These are phyloP conservation scores for Gilbertella persicaria DNA, from an alignment of 371 early-diverging fungal species.

Conservation along the genomic window DNA sequence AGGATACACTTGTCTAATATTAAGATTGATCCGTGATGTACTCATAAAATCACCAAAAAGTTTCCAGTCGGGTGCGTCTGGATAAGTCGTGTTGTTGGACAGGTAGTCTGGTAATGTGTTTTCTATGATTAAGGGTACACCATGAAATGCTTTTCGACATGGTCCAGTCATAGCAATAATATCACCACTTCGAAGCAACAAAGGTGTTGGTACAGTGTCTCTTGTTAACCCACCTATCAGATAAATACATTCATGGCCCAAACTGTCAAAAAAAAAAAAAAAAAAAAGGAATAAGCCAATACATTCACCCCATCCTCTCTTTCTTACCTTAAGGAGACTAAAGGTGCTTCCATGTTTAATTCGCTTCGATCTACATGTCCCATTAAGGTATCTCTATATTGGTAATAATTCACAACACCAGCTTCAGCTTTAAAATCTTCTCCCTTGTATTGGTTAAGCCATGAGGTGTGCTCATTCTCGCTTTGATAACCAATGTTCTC, in stretches of 20 bases:
- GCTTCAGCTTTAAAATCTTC: slow-evolving; percentile 79
- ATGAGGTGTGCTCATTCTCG: slow-evolving; percentile 2
- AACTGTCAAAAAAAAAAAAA: slow-evolving; percentile 31
- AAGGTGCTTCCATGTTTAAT: slow-evolving; percentile 83
- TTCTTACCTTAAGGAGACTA: slow-evolving; percentile 57
- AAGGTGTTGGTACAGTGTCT: slow-evolving; percentile 67
- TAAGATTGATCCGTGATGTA: slow-evolving; percentile 65
- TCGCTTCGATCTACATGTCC: slow-evolving; percentile 96
- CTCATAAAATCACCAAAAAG: slow-evolving; percentile 60
- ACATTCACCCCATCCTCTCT: no score
- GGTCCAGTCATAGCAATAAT: slow-evolving; percentile 80
- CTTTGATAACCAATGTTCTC: slow-evolving; percentile 40
- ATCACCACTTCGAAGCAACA: slow-evolving; percentile 81
- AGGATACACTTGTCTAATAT: slow-evolving; percentile 35
- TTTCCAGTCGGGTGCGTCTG: slow-evolving; percentile 50
- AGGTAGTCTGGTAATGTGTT: slow-evolving; percentile 31
- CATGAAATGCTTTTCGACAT: slow-evolving; percentile 76
- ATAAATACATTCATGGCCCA: slow-evolving; percentile 81
- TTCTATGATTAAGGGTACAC: slow-evolving; percentile 41
- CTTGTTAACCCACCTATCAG: slow-evolving; percentile 74
- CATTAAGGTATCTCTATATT: slow-evolving; percentile 81
- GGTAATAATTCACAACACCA: slow-evolving; percentile 95
- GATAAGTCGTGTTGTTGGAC: slow-evolving; percentile 12
- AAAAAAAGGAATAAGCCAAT: background rate
- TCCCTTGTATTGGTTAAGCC: slow-evolving; percentile 46